A percentile compares a stretch with the other conserved stretches of the same genome.
phyloP scores from a whole-genome alignment of 73 alveolate genomes.

The Paramecium caudatum region DNA sequence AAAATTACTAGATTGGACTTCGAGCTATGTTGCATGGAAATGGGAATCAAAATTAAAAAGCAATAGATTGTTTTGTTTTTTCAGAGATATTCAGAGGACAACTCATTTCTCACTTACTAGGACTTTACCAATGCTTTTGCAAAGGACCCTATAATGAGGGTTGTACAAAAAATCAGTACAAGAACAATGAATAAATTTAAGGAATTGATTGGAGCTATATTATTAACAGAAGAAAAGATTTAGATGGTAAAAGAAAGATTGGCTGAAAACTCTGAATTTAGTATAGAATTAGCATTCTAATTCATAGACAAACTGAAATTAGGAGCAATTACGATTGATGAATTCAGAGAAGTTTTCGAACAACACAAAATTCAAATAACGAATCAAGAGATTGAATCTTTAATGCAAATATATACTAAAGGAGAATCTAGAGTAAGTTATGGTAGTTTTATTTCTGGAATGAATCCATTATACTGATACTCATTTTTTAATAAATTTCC shows the following conservation, averaged over 20 bases:
- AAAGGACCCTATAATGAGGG: neutral
- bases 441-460: constrained; percentile 29
- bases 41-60: constrained; percentile 1
- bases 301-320: constrained; percentile 44
- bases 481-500: constrained; percentile 2
- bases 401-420: neutral
- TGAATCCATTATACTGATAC: constrained; percentile 40
- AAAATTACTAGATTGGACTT: constrained; percentile 38
- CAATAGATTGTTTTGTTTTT: neutral
- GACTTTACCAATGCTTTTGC: constrained; percentile 3
- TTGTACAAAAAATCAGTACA: neutral
- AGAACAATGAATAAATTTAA: constrained; percentile 25
- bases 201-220: neutral
- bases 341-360: constrained; percentile 59
- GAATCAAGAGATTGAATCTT: constrained; percentile 36
- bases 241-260: constrained; percentile 40
- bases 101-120: constrained; percentile 33
- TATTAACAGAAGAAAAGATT: constrained; percentile 2
- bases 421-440: constrained; percentile 26
- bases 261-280: constrained; percentile 32
- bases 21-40: constrained; percentile 17
- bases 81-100: constrained; percentile 16
- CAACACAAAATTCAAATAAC: constrained; percentile 30
- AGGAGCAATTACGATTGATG: constrained; percentile 55
- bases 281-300: constrained; percentile 35